Percentiles rank a stretch among this genome's conserved stretches.
phyloP scores from a whole-genome alignment of 768 basidiomycete species.

The Mycena venus region DNA sequence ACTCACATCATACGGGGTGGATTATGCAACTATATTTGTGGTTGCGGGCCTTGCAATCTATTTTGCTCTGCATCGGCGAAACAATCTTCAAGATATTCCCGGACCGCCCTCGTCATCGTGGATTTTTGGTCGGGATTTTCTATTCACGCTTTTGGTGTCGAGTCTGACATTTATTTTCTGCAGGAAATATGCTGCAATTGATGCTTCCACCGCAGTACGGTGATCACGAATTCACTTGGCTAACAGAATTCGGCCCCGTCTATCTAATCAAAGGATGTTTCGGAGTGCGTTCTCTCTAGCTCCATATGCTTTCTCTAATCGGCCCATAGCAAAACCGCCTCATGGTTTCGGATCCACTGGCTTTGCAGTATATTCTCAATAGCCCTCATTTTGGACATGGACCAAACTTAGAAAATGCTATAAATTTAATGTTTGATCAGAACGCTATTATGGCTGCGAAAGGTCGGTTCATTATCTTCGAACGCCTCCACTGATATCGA shows the following conservation, averaged over 20 bases:
- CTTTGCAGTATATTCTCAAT: too few relatives aligned
- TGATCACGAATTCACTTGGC: constrained; percentile 4
- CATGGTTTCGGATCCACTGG: too few relatives aligned
- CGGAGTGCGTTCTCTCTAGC: too few relatives aligned
- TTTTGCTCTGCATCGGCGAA: constrained; percentile 3
- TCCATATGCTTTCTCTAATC: too few relatives aligned
- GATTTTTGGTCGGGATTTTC: constrained; percentile 4
- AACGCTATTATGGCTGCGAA: not conserved
- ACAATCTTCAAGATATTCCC: not conserved
- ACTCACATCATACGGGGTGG: too few relatives aligned
- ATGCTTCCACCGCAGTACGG: not conserved
- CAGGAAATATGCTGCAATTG: constrained; percentile 7
- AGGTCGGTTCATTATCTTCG: not conserved
- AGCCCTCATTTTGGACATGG: too few relatives aligned
- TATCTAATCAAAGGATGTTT: too few relatives aligned
- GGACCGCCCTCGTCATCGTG: constrained; percentile 4
- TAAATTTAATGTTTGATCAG: not conserved
- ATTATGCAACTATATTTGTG: too few relatives aligned
- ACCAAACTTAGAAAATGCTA: not conserved
- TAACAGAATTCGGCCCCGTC: too few relatives aligned
- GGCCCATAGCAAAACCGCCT: too few relatives aligned
- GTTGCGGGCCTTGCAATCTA: not conserved
- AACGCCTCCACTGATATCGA: not conserved
- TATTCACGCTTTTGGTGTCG: not conserved
- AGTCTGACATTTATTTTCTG: too few relatives aligned